Base-by-base conservation (phyloP, 345 rosid genomes). In the Dipteronia sinensis region DNA sequence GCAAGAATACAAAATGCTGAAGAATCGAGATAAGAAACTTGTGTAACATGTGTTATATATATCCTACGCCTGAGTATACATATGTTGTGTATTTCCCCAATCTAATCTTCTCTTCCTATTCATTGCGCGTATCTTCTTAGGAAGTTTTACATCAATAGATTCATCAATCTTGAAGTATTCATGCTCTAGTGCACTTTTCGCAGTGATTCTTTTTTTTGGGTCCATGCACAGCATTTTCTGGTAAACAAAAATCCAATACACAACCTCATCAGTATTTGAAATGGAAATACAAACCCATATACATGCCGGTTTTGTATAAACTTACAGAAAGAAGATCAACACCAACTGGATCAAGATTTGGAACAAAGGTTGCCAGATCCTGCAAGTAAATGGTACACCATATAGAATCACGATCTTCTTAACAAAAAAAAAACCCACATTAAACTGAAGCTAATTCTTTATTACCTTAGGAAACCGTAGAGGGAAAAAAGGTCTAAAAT, bases 261-360 rank as follows among this genome's bases (percentile, higher is more conserved):
- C 38, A 34, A 34, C 6, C 38, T 34, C 13, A 59, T 31, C 20
- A 65, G 16, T 5, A 34, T 9, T 15, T 29, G 10, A 38, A 34
- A 38, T 7, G 20, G 19, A 17, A 38, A 34, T 7, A 17, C 1
- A 38, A 63, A 63, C 34, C 10, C 2, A 63, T 2, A 27, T 5
- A 13, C 15, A n/a, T 65, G 7, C 8, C 4, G 31, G 19, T 6
- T 2, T 29, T 15, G 10, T 11, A 6, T 7, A 20, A 58, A 72
- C 75, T 58, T 72, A 72, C 75, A 4, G 27, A 72, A 15, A 72
- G 65, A 38, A 56, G 49, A 34, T 72, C 75, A 40, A 55, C 42
- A 19, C 66, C 75, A 19, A 10, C 75, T 9, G 12, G 47, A 19
- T 56, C 65, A 20, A 56, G 29, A 7, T 62, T 7, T 1, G 25